A percentile compares a stretch with the other conserved stretches of the same genome.
phyloP scores from a whole-genome alignment of 2,329 filamentous ascomycete genomes.

The Sporothrix globosa region DNA sequence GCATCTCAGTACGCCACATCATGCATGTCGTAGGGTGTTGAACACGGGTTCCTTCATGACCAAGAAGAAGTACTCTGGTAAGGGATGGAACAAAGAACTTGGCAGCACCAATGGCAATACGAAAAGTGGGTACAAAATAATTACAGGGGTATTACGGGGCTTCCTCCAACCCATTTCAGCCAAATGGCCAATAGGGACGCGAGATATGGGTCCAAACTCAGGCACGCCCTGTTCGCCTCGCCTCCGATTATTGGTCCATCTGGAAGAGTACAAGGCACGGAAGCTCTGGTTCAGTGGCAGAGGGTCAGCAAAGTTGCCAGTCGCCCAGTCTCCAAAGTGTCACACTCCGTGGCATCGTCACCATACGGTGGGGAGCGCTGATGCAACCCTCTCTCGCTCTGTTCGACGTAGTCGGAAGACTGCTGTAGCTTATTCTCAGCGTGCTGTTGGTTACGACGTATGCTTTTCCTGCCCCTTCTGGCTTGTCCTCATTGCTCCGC shows the following conservation, averaged over 20 bases:
- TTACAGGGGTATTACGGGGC: slow-evolving; percentile 27
- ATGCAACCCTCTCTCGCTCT: too few species aligned
- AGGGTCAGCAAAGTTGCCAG: background rate
- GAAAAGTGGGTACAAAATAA: slow-evolving; percentile 22
- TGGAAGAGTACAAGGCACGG: slow-evolving; percentile 19
- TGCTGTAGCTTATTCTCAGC: too few species aligned
- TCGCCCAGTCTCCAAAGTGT: background rate
- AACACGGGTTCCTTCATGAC: background rate
- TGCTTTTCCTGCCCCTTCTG: background rate
- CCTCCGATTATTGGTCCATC: slow-evolving; percentile 19
- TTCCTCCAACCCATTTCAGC: slow-evolving; percentile 22
- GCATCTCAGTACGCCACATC: slow-evolving; percentile 7
- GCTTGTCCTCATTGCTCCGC: background rate
- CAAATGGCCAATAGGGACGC: slow-evolving; percentile 12
- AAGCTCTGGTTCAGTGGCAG: background rate
- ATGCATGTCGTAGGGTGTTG: background rate
- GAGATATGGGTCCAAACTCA: background rate
- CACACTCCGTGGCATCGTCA: too few species aligned
- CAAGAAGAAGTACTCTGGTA: slow-evolving; percentile 1
- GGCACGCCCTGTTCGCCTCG: slow-evolving; percentile 14
- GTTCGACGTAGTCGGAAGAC: too few species aligned
- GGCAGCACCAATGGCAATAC: background rate
- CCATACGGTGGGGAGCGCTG: too few species aligned
- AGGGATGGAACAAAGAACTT: background rate
- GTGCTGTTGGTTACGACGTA: too few species aligned